Base-by-base conservation (phyloP, 2,329 filamentous ascomycete species). In the Beauveria scarabaeidicola region DNA sequence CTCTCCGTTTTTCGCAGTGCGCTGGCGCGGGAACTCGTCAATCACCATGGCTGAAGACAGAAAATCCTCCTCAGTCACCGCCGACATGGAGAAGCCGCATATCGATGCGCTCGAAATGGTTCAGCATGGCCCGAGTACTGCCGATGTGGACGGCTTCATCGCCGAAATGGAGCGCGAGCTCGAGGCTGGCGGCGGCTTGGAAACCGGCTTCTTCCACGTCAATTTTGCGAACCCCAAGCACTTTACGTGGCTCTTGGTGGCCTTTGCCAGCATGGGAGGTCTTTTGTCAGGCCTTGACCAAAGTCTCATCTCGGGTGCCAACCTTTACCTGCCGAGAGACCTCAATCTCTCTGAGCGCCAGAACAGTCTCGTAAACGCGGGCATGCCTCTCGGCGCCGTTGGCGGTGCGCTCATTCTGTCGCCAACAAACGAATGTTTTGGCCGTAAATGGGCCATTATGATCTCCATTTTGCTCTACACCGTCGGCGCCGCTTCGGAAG, bases 221-320 rank as follows among this genome's bases (percentile, higher is more conserved):
- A 72, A 81, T 40, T 84, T 88, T 72, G 77, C 76, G 54, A 79
- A 88, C 68, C 84, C 85, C 0, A 81, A 84, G 66, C 67, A 72
- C 59, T 90, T 89, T 69, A 90, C 86, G 27, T 87, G 80, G 75
- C 72, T 87, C 17, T 77, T 89, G 15, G 85, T 88, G 48, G 83
- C 79, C 1, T 90, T 90, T 65, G 87, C 87, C n/a, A 87, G 84
- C 17, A 88, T 90, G 84, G 87, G 87, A 53, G 87, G 87, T 68
- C 74, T 90, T 23, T 80, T 90, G 0, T 88, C 85, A 1, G 87
- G 87, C 62, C 77, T 90, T 21, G 87, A 90, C 67, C 87, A 90
- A 72, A 87, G 83, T 50, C 75, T 90, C 59, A 90, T 90, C 66
- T 86, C 81, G 13, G 87, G 87, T 56, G 87, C 87, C 53, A 86